Conservation (phyloP, 163 green algal species). For the Scenedesmus sp. region DNA sequence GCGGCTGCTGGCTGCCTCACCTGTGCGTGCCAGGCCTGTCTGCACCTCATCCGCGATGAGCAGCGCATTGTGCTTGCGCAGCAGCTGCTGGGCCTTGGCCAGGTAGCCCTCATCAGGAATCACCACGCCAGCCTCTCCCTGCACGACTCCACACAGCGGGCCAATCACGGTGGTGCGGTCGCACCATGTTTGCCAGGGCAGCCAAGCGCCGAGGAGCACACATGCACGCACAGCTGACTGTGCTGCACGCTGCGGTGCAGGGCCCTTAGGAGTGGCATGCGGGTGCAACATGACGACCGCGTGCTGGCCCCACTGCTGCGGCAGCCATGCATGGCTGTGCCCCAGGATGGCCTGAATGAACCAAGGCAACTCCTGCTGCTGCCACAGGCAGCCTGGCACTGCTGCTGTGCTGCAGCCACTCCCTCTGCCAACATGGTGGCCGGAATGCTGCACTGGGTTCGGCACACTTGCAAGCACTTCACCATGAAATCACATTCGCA, state of each 20-base stretch:
- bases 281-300: too few relatives aligned
- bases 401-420: background rate
- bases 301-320: background rate
- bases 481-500: background rate
- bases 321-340: too few relatives aligned
- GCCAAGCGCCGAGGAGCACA: background rate
- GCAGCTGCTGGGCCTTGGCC: slow-evolving; percentile 70
- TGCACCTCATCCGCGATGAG: slow-evolving; percentile 95
- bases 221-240: too few relatives aligned
- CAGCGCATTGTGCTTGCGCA: slow-evolving; percentile 90
- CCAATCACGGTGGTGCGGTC: too few relatives aligned
- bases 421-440: background rate
- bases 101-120: slow-evolving; percentile 92
- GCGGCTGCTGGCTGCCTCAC: too few relatives aligned
- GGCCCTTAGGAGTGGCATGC: too few relatives aligned
- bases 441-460: too few relatives aligned
- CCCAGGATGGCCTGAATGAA: too few relatives aligned
- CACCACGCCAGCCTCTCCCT: slow-evolving; percentile 95
- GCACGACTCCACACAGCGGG: too few relatives aligned
- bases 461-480: background rate
- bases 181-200: too few relatives aligned
- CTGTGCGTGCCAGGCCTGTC: slow-evolving; percentile 82
- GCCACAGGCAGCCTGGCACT: background rate
- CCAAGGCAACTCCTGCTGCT: too few relatives aligned
- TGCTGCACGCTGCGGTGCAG: too few relatives aligned